Conservation (phyloP, 305 asterid genomes). For the Coffea humblotiana region DNA sequence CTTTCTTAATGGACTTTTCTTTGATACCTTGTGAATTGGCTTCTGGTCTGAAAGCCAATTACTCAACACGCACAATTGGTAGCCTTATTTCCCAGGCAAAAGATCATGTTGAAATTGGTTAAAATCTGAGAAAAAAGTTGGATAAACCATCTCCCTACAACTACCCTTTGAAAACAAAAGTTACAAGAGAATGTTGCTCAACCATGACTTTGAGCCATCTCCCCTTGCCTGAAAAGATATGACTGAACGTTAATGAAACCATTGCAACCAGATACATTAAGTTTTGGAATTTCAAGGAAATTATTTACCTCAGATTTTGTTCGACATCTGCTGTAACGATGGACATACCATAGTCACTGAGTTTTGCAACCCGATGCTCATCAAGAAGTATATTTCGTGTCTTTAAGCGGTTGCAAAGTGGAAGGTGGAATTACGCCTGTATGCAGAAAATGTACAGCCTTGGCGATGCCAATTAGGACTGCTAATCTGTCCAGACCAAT, state of each 20-base stretch:
- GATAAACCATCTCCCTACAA: neutral
- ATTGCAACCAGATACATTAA: conserved; percentile 10
- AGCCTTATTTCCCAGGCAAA: neutral
- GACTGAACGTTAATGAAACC: conserved; percentile 26
- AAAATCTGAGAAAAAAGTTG: neutral
- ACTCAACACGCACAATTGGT: neutral
- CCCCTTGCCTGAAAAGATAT: conserved; percentile 58
- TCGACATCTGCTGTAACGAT: conserved; percentile 67
- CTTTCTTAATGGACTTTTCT: neutral
- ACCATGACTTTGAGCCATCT: conserved; percentile 60
- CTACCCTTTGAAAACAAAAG: neutral
- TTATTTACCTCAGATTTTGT: conserved; percentile 48
- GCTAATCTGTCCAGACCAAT: conserved; percentile 90
- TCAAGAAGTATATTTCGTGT: conserved; percentile 76
- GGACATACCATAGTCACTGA: conserved; percentile 94
- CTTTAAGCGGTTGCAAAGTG: conserved; percentile 62
- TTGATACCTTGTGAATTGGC: neutral
- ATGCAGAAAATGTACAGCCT: conserved; percentile 91
- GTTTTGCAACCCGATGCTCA: conserved; percentile 77
- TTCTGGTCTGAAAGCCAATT: neutral
- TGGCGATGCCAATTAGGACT: conserved; percentile 75
- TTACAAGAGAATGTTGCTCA: conserved; percentile 25
- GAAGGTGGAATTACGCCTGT: conserved; percentile 87
- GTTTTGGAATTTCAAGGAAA: conserved; percentile 7
- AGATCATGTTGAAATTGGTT: neutral